These are phyloP conservation scores for Mortierella sp. DNA, from an alignment of 371 early-diverging fungal species.

Conservation along the genomic window DNA sequence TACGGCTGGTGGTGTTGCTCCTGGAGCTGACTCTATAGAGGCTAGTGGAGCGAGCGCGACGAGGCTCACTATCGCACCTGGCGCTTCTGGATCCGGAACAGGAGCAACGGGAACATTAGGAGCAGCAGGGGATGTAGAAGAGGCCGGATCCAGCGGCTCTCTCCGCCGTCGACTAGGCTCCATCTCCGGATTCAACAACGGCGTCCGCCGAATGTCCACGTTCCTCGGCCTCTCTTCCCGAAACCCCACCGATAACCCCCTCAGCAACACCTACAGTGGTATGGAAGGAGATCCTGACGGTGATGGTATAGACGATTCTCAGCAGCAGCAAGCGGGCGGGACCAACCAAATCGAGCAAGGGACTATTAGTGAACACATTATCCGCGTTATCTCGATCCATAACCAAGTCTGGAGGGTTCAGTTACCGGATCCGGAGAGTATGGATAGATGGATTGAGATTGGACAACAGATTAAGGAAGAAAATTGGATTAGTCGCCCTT, in stretches of 20 bases:
- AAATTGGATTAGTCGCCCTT: conserved; percentile 40
- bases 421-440: conserved; percentile 43
- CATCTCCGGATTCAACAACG: neutral
- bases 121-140: neutral
- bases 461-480: conserved; percentile 45
- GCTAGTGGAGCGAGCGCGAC: neutral
- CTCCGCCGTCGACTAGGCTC: neutral
- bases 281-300: conserved; percentile 11
- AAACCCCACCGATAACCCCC: neutral
- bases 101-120: neutral
- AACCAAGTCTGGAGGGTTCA: conserved; percentile 49
- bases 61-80: neutral
- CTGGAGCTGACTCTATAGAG: neutral
- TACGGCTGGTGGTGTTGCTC: neutral
- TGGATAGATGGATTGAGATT: conserved; percentile 54
- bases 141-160: neutral
- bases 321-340: neutral
- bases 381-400: conserved; percentile 48
- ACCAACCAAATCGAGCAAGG: conserved; percentile 10
- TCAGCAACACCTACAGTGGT: neutral
- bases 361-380: conserved; percentile 29
- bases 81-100: neutral
- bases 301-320: neutral
- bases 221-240: neutral
- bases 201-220: neutral